Base-by-base conservation (phyloP, 495 filamentous ascomycete species). In the Penicillium mononematosum region DNA sequence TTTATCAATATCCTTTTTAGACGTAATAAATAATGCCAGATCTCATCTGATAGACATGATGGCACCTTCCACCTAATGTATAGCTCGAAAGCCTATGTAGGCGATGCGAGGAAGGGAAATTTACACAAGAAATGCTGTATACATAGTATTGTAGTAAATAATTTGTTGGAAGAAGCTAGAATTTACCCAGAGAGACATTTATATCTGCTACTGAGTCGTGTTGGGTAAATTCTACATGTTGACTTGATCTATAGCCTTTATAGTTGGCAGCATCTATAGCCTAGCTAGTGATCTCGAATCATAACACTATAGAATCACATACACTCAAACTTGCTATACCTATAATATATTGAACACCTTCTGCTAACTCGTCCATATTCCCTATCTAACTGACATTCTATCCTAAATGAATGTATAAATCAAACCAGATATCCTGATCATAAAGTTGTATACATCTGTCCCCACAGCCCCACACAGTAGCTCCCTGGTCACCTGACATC, bases 401-500 rank as follows among this genome's bases (percentile, higher is more conserved):
- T 29, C 7, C 27, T 6, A 29, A 29, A 29, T 39, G 6, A 39
- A 39, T 4, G 8, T 17, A 16, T n/a, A 6, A 39, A 39, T 16
- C 34, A 38, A 12, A 38, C 8, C 14, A 38, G 14, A n/a, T 38
- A 38, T 38, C 36, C 24, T 25, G 24, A 25, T 5, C 31, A 34
- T 34, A 6, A 14, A 19, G 8, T 31, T 47, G 16, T 31, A 47
- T 47, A 47, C 27, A 31, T 47, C 64, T 29, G 50, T 41, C 50
- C n/a, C 50, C 34, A 39, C 50, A 17, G 36, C 36, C 50, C 50
- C 50, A 42, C 50, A 29, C n/a, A 32, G 36, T 42, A 52, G 50
- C 50, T 52, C 38, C 50, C 22, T 0, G 38, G 27, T 52, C 50
- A 52, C 50, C n/a, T 52, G 50, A 54, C 52, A 22, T 46, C 24